These are phyloP conservation scores for Capsella rubella DNA, from an alignment of 441 rosid genomes.

Conservation along the genomic window DNA sequence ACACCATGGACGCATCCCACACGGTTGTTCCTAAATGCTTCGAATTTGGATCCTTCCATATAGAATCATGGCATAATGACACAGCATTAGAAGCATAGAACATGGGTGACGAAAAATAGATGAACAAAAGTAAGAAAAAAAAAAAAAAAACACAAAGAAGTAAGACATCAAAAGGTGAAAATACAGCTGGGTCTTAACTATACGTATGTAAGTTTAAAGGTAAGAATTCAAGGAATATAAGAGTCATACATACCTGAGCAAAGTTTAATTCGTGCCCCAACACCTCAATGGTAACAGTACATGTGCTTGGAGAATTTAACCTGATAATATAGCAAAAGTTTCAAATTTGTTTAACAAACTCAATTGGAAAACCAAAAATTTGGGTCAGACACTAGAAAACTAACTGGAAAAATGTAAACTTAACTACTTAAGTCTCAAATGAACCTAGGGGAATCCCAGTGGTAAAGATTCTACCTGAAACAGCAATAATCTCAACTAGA, in stretches of 20 bases:
- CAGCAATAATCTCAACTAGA: slow-evolving; percentile 25
- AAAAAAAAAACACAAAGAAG: background rate
- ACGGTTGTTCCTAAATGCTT: slow-evolving; percentile 98
- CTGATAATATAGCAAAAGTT: slow-evolving; percentile 43
- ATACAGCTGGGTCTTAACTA: background rate
- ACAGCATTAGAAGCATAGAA: slow-evolving; percentile 15
- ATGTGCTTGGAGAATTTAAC: slow-evolving; percentile 90
- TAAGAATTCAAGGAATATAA: slow-evolving; percentile 15
- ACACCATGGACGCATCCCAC: slow-evolving; percentile 99
- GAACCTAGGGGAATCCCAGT: slow-evolving; percentile 11
- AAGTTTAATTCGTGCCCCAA: slow-evolving; percentile 82
- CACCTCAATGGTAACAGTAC: slow-evolving; percentile 69
- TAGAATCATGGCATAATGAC: slow-evolving; percentile 9
- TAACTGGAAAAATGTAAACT: background rate
- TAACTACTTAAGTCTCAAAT: background rate
- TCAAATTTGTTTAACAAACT: slow-evolving; percentile 12
- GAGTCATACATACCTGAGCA: slow-evolving; percentile 62
- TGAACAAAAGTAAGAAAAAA: slow-evolving; percentile 15
- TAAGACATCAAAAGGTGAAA: slow-evolving; percentile 3
- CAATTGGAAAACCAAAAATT: slow-evolving; percentile 1
- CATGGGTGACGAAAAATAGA: slow-evolving; percentile 17
- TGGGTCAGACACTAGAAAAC: background rate
- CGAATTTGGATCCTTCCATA: slow-evolving; percentile 91
- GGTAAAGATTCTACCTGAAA: slow-evolving; percentile 22
- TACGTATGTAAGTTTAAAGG: background rate